Percentiles rank a stretch among this genome's conserved stretches.
Evolutionary conservation across 352 stramenopile species (phyloP).

Genomic region (Phytopythium ostracodes): DNA sequence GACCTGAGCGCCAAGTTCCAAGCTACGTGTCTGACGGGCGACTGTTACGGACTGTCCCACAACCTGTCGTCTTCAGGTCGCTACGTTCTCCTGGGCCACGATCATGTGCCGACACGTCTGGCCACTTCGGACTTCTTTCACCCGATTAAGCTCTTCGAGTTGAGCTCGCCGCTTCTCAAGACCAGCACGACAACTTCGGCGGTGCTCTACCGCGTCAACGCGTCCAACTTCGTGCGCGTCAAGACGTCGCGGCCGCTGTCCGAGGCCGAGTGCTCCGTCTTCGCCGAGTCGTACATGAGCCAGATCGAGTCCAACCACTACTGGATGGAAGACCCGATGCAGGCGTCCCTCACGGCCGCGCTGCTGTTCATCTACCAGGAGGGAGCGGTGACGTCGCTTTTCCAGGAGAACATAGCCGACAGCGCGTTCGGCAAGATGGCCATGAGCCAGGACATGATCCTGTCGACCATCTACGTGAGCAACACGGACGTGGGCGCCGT

Average conservation of each 20-base stretch:
- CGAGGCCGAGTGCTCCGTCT: slow-evolving; percentile 27
- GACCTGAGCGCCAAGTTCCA: slow-evolving; percentile 30
- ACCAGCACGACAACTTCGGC: neutral
- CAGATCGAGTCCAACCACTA: slow-evolving; percentile 44
- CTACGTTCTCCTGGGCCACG: slow-evolving; percentile 16
- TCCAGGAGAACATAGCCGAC: slow-evolving; percentile 6
- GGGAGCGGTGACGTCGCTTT: slow-evolving; percentile 13
- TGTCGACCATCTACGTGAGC: slow-evolving; percentile 18
- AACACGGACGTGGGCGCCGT: slow-evolving; percentile 33
- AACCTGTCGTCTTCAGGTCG: slow-evolving; percentile 11
- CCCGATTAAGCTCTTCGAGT: slow-evolving; percentile 20
- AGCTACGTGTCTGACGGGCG: slow-evolving; percentile 15
- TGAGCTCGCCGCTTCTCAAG: slow-evolving; percentile 10
- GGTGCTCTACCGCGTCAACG: slow-evolving; percentile 13
- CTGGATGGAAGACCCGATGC: slow-evolving; percentile 34
- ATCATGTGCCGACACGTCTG: slow-evolving; percentile 17
- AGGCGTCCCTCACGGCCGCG: slow-evolving; percentile 43
- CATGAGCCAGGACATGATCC: slow-evolving; percentile 4
- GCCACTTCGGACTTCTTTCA: slow-evolving; percentile 12
- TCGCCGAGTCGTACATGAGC: slow-evolving; percentile 43
- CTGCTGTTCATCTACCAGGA: slow-evolving; percentile 50
- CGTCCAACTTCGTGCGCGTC: slow-evolving; percentile 6
- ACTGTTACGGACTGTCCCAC: slow-evolving; percentile 25
- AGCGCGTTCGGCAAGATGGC: slow-evolving; percentile 8
- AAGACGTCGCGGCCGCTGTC: slow-evolving; percentile 14